These are phyloP conservation scores for Panicum miliaceum DNA, from an alignment of 176 grass and related monocot genomes.

Conservation along the genomic window DNA sequence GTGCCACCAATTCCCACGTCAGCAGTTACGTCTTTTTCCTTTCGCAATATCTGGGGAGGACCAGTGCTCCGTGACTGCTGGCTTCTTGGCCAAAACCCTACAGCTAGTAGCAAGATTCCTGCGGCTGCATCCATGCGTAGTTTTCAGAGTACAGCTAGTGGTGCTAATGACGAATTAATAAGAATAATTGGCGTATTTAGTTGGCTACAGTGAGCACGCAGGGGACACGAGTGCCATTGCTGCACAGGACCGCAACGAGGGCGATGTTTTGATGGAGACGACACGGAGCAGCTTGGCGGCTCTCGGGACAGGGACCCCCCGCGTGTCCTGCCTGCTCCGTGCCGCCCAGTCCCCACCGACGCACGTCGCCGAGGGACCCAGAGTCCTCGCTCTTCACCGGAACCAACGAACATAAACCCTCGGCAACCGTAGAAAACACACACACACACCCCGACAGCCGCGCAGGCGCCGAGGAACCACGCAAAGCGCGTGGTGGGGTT, in stretches of 20 bases:
- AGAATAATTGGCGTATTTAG: neutral
- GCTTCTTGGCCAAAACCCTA: neutral
- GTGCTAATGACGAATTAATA: neutral
- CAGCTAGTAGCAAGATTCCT: neutral
- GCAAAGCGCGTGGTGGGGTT: slow-evolving; percentile 8
- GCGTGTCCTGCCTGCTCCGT: too few relatives aligned
- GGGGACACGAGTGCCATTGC: neutral
- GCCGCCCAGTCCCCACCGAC: too few relatives aligned
- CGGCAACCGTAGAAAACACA: neutral
- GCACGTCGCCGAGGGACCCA: too few relatives aligned
- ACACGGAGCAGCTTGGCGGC: too few relatives aligned
- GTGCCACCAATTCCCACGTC: neutral
- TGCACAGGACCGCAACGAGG: too few relatives aligned
- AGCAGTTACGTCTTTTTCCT: neutral
- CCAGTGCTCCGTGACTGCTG: neutral
- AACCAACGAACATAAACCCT: neutral
- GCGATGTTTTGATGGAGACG: too few relatives aligned
- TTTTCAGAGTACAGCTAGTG: neutral
- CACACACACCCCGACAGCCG: too few relatives aligned
- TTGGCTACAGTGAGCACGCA: neutral
- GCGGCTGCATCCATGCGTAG: neutral
- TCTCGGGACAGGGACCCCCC: too few relatives aligned
- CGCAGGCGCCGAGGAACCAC: neutral
- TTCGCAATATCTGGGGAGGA: neutral
- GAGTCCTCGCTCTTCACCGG: neutral